Conservation (phyloP, 768 basidiomycete species). For the Krasilnikovozyma curviuscula region DNA sequence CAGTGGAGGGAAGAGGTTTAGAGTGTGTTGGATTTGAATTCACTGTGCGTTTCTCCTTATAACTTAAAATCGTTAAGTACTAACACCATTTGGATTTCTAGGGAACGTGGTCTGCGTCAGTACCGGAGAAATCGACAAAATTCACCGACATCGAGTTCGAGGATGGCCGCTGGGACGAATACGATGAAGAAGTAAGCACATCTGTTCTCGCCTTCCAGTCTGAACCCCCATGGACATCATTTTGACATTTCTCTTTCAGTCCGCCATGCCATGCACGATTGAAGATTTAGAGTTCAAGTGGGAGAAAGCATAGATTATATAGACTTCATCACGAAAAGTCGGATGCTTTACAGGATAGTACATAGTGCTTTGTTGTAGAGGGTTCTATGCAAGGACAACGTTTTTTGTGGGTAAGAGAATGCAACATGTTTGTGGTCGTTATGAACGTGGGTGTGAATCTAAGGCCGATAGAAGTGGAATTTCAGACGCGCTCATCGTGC, state of each 20-base stretch:
- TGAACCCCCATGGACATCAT: neutral
- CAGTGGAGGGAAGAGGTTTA: slow-evolving; percentile 8
- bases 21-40: slow-evolving; percentile 10
- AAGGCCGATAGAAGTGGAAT: too few relatives aligned
- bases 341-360: too few relatives aligned
- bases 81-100: neutral
- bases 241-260: neutral
- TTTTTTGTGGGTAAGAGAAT: too few relatives aligned
- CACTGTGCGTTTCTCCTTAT: neutral
- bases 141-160: slow-evolving; percentile 8
- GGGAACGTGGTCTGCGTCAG: slow-evolving; percentile 7
- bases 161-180: slow-evolving; percentile 12
- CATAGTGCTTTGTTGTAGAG: too few relatives aligned
- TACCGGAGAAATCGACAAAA: slow-evolving; percentile 2
- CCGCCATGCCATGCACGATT: slow-evolving; percentile 6
- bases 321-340: too few relatives aligned
- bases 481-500: too few relatives aligned
- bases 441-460: too few relatives aligned
- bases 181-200: slow-evolving; percentile 8
- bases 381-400: too few relatives aligned
- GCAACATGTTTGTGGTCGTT: too few relatives aligned
- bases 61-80: neutral
- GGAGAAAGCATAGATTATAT: slow-evolving; percentile 6
- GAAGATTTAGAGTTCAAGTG: slow-evolving; percentile 11
- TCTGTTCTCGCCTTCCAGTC: neutral